Evolutionary conservation across 2,329 filamentous ascomycete genomes (phyloP).

Genomic region (Xylariaceae sp.): DNA sequence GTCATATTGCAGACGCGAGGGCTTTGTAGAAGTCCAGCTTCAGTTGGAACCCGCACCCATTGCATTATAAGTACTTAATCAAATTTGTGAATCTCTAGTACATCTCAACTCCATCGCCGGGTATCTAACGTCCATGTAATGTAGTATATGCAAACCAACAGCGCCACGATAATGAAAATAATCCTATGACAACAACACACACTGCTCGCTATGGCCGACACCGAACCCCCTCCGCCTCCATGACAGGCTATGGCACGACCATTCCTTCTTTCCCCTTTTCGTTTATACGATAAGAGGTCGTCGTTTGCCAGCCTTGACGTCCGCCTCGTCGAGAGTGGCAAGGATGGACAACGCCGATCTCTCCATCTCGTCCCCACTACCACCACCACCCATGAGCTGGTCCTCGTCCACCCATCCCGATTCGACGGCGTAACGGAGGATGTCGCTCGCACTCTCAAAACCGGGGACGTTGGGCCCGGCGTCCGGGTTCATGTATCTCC

Average conservation of each 20-base stretch:
- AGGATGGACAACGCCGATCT: constrained; percentile 31
- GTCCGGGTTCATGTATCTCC: constrained; percentile 47
- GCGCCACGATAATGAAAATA: too few species aligned
- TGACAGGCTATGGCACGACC: constrained; percentile 5
- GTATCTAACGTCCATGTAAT: too few species aligned
- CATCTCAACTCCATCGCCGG: too few species aligned
- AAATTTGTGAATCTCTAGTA: too few species aligned
- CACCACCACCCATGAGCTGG: constrained; percentile 40
- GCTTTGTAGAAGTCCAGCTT: too few species aligned
- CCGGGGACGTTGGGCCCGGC: constrained; percentile 42
- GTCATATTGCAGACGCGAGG: too few species aligned
- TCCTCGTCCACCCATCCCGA: constrained; percentile 51
- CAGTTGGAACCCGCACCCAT: too few species aligned
- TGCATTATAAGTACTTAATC: too few species aligned
- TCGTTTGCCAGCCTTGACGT: constrained; percentile 17
- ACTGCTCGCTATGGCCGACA: constrained; percentile 8
- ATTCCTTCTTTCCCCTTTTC: too few species aligned
- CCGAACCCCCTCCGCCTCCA: not conserved
- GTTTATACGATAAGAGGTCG: constrained; percentile 10
- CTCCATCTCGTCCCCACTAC: constrained; percentile 28
- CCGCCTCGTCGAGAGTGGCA: constrained; percentile 13
- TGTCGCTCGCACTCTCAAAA: constrained; percentile 51
- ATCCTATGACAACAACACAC: too few species aligned
- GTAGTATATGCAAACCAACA: too few species aligned
- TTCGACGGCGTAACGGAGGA: constrained; percentile 53